Percentiles rank a stretch among this genome's conserved stretches.
Evolutionary conservation across 176 grass and related monocot species (phyloP).

Genomic region (Tillandsia leiboldiana): DNA sequence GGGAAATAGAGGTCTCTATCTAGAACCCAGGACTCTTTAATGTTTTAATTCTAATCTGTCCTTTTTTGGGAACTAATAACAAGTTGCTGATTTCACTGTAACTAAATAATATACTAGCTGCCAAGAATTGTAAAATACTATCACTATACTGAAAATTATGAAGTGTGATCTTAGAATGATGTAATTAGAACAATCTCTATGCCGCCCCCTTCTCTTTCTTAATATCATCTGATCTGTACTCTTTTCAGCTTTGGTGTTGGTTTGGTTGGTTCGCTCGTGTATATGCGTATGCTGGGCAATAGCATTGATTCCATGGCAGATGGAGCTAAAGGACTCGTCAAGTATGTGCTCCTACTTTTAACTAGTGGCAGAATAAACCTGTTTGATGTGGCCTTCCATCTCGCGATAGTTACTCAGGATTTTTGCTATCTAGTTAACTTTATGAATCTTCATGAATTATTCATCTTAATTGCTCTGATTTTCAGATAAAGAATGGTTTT

Average conservation of each 20-base stretch:
- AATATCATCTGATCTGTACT: conserved; percentile 2
- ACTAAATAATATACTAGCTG: background rate
- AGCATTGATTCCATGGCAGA: conserved; percentile 85
- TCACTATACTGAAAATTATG: background rate
- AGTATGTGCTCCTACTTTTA: conserved; percentile 37
- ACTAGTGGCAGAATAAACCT: background rate
- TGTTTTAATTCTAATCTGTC: background rate
- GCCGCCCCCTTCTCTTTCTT: background rate
- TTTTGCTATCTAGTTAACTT: background rate
- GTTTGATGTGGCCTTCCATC: background rate
- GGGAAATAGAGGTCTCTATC: too few relatives aligned
- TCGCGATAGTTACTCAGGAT: background rate
- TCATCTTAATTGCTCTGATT: too few relatives aligned
- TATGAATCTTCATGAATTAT: too few relatives aligned
- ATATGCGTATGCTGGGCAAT: conserved; percentile 89
- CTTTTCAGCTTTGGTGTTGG: conserved; percentile 74
- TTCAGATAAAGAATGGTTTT: too few relatives aligned
- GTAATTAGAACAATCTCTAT: background rate
- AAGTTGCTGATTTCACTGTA: background rate
- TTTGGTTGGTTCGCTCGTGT: conserved; percentile 75
- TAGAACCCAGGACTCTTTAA: too few relatives aligned
- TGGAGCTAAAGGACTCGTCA: conserved; percentile 62
- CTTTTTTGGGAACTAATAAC: background rate
- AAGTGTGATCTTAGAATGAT: background rate
- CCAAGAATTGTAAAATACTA: background rate